A percentile compares a stretch with the other conserved stretches of the same genome.
phyloP scores from a whole-genome alignment of 1,139 yeast genomes.

The Saccharomyces hybrid region DNA sequence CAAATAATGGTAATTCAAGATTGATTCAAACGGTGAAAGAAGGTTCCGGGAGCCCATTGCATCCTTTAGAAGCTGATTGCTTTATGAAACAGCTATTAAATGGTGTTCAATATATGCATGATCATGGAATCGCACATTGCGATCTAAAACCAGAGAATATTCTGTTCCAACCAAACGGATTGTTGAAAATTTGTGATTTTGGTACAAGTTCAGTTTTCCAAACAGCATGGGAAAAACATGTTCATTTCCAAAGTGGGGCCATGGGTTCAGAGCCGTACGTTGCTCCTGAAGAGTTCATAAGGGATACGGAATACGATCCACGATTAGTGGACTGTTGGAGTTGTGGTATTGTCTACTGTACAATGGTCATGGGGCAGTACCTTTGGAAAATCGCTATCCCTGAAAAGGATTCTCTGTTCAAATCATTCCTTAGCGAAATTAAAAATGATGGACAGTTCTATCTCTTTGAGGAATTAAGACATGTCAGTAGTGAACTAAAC shows the following conservation, averaged over 20 bases:
- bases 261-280: constrained; percentile 74
- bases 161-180: constrained; percentile 42
- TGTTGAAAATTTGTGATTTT: constrained; percentile 57
- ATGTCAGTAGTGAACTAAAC: constrained; percentile 33
- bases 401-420: constrained; percentile 26
- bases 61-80: constrained; percentile 59
- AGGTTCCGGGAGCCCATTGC: constrained; percentile 34
- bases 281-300: constrained; percentile 58
- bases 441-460: constrained; percentile 30
- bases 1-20: neutral
- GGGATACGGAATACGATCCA: constrained; percentile 44
- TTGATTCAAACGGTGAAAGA: constrained; percentile 11
- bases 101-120: constrained; percentile 61
- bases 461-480: constrained; percentile 31
- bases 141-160: constrained; percentile 66
- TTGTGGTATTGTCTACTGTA: constrained; percentile 51
- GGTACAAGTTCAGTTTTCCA: constrained; percentile 73
- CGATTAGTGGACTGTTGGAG: constrained; percentile 65
- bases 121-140: constrained; percentile 71
- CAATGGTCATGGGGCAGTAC: constrained; percentile 45
- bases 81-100: constrained; percentile 58
- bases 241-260: constrained; percentile 49
- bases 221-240: constrained; percentile 58
- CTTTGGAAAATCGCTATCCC: constrained; percentile 44
- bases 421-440: constrained; percentile 32